Evolutionary conservation across 2,329 filamentous ascomycete species (phyloP).

Genomic region (Aspergillus quadrilineatus): DNA sequence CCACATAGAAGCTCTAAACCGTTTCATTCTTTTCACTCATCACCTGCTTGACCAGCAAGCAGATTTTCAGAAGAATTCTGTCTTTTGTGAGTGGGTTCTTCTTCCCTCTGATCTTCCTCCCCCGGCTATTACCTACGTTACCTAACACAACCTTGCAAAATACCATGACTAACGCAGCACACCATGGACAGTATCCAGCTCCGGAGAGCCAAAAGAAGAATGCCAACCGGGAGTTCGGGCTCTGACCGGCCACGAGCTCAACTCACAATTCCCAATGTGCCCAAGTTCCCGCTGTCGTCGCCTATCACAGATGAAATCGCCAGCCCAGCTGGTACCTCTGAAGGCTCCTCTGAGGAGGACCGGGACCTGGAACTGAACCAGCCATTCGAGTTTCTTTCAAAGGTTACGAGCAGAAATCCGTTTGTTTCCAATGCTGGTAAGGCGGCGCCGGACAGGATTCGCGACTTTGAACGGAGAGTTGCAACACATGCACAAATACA

Average conservation of each 20-base stretch:
- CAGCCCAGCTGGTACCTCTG: conserved; percentile 32
- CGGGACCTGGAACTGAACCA: conserved; percentile 27
- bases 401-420: conserved; percentile 23
- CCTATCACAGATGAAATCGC: conserved; percentile 44
- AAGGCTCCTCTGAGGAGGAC: conserved; percentile 30
- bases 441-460: not conserved
- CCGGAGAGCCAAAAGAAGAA: conserved; percentile 22
- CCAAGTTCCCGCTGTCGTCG: conserved; percentile 44
- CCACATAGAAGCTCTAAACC: conserved; percentile 6
- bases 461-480: conserved; percentile 17
- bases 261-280: conserved; percentile 32
- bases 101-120: not conserved
- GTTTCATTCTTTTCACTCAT: conserved; percentile 2
- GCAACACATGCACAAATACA: conserved; percentile 1
- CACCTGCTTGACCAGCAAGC: not conserved
- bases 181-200: conserved; percentile 5
- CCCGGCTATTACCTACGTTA: not conserved
- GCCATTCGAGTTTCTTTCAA: conserved; percentile 34
- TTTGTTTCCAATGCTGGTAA: conserved; percentile 6
- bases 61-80: not conserved
- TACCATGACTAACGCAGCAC: conserved; percentile 3
- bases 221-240: conserved; percentile 22
- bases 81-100: conserved; percentile 4
- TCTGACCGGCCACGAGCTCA: conserved; percentile 26
- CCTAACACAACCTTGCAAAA: not conserved